Evolutionary conservation across 169 alveolate genomes (phyloP).

Genomic region (Cryptosporidium canis): DNA sequence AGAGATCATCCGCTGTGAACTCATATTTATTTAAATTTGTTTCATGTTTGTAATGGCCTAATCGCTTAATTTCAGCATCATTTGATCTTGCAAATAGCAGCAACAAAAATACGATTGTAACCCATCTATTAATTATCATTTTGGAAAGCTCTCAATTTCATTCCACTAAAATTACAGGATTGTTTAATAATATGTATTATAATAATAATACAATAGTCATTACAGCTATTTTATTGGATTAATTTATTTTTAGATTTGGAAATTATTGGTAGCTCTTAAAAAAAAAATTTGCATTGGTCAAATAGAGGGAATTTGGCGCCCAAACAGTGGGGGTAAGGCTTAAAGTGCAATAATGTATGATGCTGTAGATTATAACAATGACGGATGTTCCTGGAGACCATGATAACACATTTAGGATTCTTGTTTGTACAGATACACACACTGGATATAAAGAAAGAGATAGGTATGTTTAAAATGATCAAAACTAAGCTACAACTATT

Average conservation of each 20-base stretch:
- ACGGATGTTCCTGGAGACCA: constrained; percentile 47
- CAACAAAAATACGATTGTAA: background rate
- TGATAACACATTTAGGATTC: constrained; percentile 81
- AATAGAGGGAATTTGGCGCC: background rate
- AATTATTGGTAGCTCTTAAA: background rate
- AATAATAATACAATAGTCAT: background rate
- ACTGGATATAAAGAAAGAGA: constrained; percentile 94
- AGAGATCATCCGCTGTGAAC: constrained; percentile 6
- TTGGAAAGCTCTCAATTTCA: background rate
- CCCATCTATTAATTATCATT: constrained; percentile 1
- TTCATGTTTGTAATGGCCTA: background rate
- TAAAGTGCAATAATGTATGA: background rate
- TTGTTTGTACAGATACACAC: constrained; percentile 95
- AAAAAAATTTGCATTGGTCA: background rate
- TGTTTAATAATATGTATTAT: background rate
- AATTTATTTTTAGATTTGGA: background rate
- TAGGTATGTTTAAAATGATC: constrained; percentile 68
- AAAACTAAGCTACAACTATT: constrained; percentile 25
- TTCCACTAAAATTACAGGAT: background rate
- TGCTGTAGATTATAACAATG: background rate
- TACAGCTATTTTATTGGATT: background rate
- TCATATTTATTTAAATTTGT: background rate
- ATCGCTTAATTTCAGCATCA: background rate
- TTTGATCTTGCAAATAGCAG: background rate
- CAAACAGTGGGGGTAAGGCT: background rate